Evolutionary conservation across 2,329 filamentous ascomycete genomes (phyloP), one percentile per base, ranked within the genome.

Genomic region (Arthrobotrys entomopaga): DNA sequence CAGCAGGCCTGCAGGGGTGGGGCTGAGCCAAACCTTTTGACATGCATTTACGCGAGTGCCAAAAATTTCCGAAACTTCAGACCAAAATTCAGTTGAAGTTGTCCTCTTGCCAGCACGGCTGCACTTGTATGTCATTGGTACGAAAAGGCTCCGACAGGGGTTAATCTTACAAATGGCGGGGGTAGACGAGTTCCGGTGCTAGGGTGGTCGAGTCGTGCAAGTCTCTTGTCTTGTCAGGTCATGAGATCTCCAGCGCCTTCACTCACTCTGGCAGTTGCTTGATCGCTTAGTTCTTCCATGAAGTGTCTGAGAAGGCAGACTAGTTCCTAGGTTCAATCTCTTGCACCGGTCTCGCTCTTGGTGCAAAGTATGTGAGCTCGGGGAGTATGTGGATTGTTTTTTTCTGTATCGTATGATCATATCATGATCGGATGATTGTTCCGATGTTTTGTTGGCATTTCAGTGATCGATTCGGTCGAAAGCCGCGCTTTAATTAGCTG

Each of bases 21-120:
- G 42, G 42, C 42, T 46, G 16, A 19, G 42, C 42, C 15, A 46
- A 13, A n/a, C 1, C n/a, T 46, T 46, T 19, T 5, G 16, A 46
- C 13, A 40, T 6, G 34, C 13, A 1, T 34, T 10, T 43, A 58
- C 29, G 54, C 46, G 53, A 71, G 57, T 59, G 38, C 7, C 15
- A 65, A 65, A 71, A 72, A 72, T 72, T 65, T 60, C 67, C 67
- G 67, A 72, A 65, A 56, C 53, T 34, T 56, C 54, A 65, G 40
- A 56, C 57, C 49, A 24, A 19, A 64, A 38, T 38, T 11, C 26
- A 15, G 13, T 26, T 40, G 42, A 19, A 10, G 1, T 19, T 46
- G 13, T n/a, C 11, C 13, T n/a, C 42, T 15, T 46, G 16, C 42
- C 16, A 10, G 42, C 16, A 46, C 42, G 42, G 42, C 6, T 34